These are phyloP conservation scores for Globisporangium middletonii DNA, from an alignment of 352 stramenopile species.

Conservation along the genomic window DNA sequence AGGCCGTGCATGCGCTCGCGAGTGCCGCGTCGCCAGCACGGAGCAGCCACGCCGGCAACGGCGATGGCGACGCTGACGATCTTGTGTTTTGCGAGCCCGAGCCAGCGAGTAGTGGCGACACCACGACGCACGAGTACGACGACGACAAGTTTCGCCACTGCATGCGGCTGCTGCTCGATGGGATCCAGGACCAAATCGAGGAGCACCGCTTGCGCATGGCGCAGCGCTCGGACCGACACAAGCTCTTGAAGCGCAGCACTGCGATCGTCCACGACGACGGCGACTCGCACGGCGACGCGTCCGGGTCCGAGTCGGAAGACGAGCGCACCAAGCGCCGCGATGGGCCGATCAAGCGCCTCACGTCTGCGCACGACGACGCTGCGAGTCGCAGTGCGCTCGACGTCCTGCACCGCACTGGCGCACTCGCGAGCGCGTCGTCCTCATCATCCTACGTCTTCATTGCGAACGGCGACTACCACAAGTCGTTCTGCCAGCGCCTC, in stretches of 20 bases:
- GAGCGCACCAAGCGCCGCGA: conserved; percentile 10
- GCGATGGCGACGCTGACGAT: background rate
- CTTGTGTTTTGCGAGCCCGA: background rate
- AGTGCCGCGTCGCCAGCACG: background rate
- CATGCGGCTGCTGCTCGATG: conserved; percentile 65
- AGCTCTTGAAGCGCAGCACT: conserved; percentile 21
- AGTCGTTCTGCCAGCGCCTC: conserved; percentile 52
- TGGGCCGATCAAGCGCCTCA: background rate
- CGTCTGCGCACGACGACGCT: background rate
- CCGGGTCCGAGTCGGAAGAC: conserved; percentile 16
- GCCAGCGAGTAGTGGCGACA: conserved; percentile 7
- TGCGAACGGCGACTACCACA: conserved; percentile 66
- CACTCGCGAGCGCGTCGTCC: background rate
- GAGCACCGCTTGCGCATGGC: conserved; percentile 51
- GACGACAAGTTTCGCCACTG: conserved; percentile 59
- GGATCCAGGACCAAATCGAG: conserved; percentile 81
- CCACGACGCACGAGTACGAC: conserved; percentile 32
- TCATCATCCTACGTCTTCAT: conserved; percentile 63
- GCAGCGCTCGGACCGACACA: conserved; percentile 29
- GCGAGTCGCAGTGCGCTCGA: background rate
- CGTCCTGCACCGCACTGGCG: background rate
- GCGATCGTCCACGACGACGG: conserved; percentile 10
- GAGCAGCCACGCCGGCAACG: conserved; percentile 12
- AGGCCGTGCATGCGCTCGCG: background rate
- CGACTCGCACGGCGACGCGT: conserved; percentile 6